Percentiles rank a stretch among this genome's conserved stretches.
These are phyloP conservation scores for Trebouxia sp. DNA, from an alignment of 139 green algal genomes.

Conservation along the genomic window DNA sequence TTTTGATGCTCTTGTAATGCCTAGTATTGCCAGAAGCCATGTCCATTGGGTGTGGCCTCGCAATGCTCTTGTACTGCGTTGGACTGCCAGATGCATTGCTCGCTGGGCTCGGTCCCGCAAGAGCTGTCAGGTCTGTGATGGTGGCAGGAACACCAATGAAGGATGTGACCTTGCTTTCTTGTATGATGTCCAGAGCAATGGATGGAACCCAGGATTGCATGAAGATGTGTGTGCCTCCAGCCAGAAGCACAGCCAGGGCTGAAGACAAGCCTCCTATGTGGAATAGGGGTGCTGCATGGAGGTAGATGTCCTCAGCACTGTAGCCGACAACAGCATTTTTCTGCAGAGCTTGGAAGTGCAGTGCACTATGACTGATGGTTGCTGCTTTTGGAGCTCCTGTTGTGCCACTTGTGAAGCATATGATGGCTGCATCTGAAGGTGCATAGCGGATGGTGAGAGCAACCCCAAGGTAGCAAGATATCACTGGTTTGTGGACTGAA, in stretches of 20 bases:
- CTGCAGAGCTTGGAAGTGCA: conserved; percentile 71
- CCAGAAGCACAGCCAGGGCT: conserved; percentile 74
- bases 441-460: not conserved
- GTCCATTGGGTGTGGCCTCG: conserved; percentile 1
- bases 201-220: conserved; percentile 41
- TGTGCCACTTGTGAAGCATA: conserved; percentile 61
- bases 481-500: not conserved
- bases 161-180: conserved; percentile 53
- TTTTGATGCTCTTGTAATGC: conserved; percentile 24
- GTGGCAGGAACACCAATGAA: conserved; percentile 90
- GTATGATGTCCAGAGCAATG: conserved; percentile 38
- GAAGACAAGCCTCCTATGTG: conserved; percentile 88
- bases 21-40: not conserved
- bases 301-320: conserved; percentile 68
- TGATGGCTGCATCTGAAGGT: conserved; percentile 41
- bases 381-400: conserved; percentile 48
- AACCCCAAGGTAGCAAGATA: not conserved
- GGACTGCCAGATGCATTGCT: not conserved
- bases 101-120: not conserved
- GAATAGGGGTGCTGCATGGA: conserved; percentile 88
- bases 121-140: conserved; percentile 70
- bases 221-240: conserved; percentile 52
- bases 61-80: too few species aligned
- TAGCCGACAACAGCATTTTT: conserved; percentile 80
- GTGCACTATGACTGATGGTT: conserved; percentile 59